Evolutionary conservation across 768 basidiomycete species (phyloP), one percentile per base, ranked within the genome.

Genomic region (Mycena rosella): DNA sequence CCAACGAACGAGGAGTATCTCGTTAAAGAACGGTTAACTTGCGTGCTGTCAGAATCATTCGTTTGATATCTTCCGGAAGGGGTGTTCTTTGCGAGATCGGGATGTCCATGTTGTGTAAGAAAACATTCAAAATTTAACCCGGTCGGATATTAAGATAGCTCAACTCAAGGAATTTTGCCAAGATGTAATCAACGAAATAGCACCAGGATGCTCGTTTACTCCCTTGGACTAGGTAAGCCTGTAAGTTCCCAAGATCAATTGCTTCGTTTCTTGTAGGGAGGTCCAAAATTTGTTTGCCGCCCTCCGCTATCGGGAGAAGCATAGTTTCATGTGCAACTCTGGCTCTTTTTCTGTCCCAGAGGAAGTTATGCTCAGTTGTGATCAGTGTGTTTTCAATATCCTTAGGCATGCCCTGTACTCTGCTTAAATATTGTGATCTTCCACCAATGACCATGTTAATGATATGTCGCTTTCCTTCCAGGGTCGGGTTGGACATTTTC

Each of bases 341-440:
- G 5, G 63, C 53, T 20, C 27, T 59, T 24, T 52, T 52, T 14
- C 66, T 61, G 13, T 61, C 52, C 70, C 70, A 71, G 13, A 71
- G 30, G 45, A 68, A 68, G 11, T 18, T 17, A 9, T 65, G 34
- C 13, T 47, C 8, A 0, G 47, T 26, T 32, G 18, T 40, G 11
- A 36, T 18, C n/a, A n/a, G n/a, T n/a, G n/a, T n/a, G n/a, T n/a
- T n/a, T n/a, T n/a, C n/a, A n/a, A n/a, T n/a, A n/a, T 9, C 32
- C 32, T 34, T 34, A 5, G 32, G 32, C 32, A 34, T 34, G 32
- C 32, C 32, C 11, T 34, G 32, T 68, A 20, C 71, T 44, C 61
- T 65, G 0, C 74, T 70, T 3, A 75, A 53, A 63, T 71, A 78
- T 65, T 78, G 78, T 1, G 76, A 73, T 65, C 63, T 72, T 0